Conservation (phyloP, 495 filamentous ascomycete species). For the Neurospora pannonica region DNA sequence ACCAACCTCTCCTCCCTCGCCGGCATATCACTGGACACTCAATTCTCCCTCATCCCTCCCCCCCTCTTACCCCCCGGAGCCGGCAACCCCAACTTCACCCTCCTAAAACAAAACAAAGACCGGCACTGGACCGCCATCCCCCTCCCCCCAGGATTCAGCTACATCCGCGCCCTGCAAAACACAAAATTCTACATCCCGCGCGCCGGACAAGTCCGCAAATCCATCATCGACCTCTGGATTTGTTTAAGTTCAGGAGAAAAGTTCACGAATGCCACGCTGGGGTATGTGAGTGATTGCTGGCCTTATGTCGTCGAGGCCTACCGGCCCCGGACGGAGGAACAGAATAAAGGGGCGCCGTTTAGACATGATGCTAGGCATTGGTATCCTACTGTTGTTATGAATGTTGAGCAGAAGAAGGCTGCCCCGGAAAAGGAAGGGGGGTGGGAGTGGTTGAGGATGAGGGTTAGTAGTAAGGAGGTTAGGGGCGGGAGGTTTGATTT, state of each 20-base stretch:
- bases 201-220: slow-evolving; percentile 27
- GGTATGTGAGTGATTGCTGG: slow-evolving; percentile 47
- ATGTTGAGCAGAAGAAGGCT: slow-evolving; percentile 56
- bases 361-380: slow-evolving; percentile 33
- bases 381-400: slow-evolving; percentile 72
- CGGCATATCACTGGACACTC: slow-evolving; percentile 48
- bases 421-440: slow-evolving; percentile 43
- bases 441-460: slow-evolving; percentile 55
- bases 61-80: slow-evolving; percentile 14
- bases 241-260: slow-evolving; percentile 37
- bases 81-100: slow-evolving; percentile 23
- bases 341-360: slow-evolving; percentile 1
- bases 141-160: slow-evolving; percentile 25
- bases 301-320: slow-evolving; percentile 24
- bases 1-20: slow-evolving; percentile 48
- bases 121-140: slow-evolving; percentile 34
- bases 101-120: slow-evolving; percentile 31
- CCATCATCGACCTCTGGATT: slow-evolving; percentile 58
- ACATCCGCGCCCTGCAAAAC: slow-evolving; percentile 41
- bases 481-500: slow-evolving; percentile 56
- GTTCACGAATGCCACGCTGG: slow-evolving; percentile 47
- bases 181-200: slow-evolving; percentile 48
- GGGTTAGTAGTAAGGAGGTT: slow-evolving; percentile 48
- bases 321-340: slow-evolving; percentile 6
- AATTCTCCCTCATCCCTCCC: slow-evolving; percentile 34